Evolutionary conservation across 306 rosid species (phyloP).

Genomic region (Purshia tridentata): DNA sequence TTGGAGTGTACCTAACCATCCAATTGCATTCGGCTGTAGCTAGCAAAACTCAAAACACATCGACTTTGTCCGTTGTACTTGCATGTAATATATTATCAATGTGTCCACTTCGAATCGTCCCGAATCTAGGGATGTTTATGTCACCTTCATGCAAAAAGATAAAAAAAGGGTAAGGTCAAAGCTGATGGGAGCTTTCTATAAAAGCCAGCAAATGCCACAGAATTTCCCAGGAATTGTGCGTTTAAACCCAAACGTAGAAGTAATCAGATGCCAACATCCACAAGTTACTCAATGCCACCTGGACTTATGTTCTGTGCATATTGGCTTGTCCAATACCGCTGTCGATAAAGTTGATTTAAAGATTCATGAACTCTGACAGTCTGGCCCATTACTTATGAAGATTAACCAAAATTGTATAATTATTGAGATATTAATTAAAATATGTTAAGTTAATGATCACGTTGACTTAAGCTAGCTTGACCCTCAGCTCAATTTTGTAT

Average conservation of each 20-base stretch:
- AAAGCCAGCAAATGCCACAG: not conserved
- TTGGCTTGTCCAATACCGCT: not conserved
- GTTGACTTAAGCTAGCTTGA: not conserved
- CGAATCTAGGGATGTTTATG: not conserved
- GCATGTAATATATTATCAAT: not conserved
- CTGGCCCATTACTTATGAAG: not conserved
- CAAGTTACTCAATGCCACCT: not conserved
- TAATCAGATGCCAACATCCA: not conserved
- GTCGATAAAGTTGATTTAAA: not conserved
- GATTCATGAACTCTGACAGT: not conserved
- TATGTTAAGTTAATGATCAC: constrained; percentile 1
- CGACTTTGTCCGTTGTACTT: not conserved
- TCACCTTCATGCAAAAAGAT: not conserved
- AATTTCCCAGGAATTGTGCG: constrained; percentile 3
- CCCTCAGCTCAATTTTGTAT: not conserved
- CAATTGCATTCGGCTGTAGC: not conserved
- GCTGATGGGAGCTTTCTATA: not conserved
- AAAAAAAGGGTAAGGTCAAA: not conserved
- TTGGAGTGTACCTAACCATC: too few relatives aligned
- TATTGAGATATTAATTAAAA: not conserved
- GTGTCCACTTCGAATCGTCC: constrained; percentile 1
- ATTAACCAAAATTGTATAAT: not conserved
- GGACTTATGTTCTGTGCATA: not conserved
- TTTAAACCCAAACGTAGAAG: not conserved
- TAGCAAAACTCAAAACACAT: not conserved